Evolutionary conservation across 805 yeast species (phyloP), one percentile per base, ranked within the genome.

Genomic region (Starmerella davenportii): DNA sequence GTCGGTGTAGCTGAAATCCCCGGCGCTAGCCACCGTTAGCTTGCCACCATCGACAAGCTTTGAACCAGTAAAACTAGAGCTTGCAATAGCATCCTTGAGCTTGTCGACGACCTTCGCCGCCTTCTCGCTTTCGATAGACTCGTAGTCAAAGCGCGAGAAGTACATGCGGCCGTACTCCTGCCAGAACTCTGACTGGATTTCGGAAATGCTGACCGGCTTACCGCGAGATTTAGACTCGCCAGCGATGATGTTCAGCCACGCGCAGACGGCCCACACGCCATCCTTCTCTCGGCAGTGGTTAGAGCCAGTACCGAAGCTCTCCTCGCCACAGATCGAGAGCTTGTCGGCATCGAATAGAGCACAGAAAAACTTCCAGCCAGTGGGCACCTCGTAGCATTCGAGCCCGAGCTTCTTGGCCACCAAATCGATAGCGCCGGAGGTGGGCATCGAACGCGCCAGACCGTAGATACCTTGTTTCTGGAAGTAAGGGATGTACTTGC

Each of bases 331-430:
- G 55, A 87, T 87, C 42, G 94, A 79, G 51, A 87, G 69, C 62
- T 84, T 85, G 53, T 81, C 73, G 30, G 93, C 85, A 56, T 87
- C 98, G 53, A 87, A 87, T 48, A 87, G 64, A 4, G 93, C 87
- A 62, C 96, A 85, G 70, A 87, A 87, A 58, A 87, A 87, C 62
- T 87, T 87, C 98, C 98, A 87, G 27, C 96, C 98, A 16, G 98
- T 87, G 39, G 98, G 98, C 4, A 90, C 96, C 61, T 90, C 98
- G 60, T 87, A 87, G 44, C 76, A 65, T 37, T 75, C 62, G 47
- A 87, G 62, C 24, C 77, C 77, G 59, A 81, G 74, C 42, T 66
- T 65, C 56, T 72, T 70, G 23, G 94, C 96, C 19, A 90, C 98
- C 41, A 78, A 67, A 53, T 87, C 98, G 51, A 87, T 69, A 25